Evolutionary conservation across 306 rosid species (phyloP).

Genomic region (Pyrus bretschneideri): DNA sequence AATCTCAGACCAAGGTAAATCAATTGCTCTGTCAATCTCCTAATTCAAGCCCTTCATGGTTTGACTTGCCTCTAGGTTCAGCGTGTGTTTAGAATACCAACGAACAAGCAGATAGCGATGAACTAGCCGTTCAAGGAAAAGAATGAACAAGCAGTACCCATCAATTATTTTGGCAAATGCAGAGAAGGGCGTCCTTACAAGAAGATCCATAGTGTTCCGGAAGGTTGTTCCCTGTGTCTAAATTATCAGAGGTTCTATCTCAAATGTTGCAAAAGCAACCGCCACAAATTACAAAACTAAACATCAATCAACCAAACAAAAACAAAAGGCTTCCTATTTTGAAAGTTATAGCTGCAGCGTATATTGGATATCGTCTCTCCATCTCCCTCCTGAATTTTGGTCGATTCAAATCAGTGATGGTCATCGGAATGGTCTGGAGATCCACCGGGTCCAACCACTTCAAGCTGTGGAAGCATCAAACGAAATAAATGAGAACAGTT

Average conservation of each 20-base stretch:
- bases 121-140: neutral
- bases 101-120: too few species aligned
- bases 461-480: slow-evolving; percentile 50
- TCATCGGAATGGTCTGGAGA: slow-evolving; percentile 71
- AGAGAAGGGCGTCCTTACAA: slow-evolving; percentile 22
- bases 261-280: slow-evolving; percentile 36
- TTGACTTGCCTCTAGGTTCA: too few species aligned
- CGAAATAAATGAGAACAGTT: slow-evolving; percentile 15
- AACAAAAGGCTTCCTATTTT: slow-evolving; percentile 31
- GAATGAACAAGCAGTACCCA: slow-evolving; percentile 39
- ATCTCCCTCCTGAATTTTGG: slow-evolving; percentile 28
- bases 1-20: too few species aligned
- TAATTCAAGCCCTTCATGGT: too few species aligned
- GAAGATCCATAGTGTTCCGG: slow-evolving; percentile 27
- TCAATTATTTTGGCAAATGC: slow-evolving; percentile 49
- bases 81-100: too few species aligned
- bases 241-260: slow-evolving; percentile 35
- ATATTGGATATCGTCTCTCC: slow-evolving; percentile 39
- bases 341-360: slow-evolving; percentile 28
- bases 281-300: slow-evolving; percentile 1
- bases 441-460: slow-evolving; percentile 97
- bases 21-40: too few species aligned
- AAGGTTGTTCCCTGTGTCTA: slow-evolving; percentile 36
- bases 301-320: slow-evolving; percentile 37
- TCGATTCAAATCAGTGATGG: slow-evolving; percentile 45